Percentiles rank a stretch among this genome's conserved stretches.
These are phyloP conservation scores for Phoenix roebelenii DNA, from an alignment of 176 grass and related monocot genomes.

Conservation along the genomic window DNA sequence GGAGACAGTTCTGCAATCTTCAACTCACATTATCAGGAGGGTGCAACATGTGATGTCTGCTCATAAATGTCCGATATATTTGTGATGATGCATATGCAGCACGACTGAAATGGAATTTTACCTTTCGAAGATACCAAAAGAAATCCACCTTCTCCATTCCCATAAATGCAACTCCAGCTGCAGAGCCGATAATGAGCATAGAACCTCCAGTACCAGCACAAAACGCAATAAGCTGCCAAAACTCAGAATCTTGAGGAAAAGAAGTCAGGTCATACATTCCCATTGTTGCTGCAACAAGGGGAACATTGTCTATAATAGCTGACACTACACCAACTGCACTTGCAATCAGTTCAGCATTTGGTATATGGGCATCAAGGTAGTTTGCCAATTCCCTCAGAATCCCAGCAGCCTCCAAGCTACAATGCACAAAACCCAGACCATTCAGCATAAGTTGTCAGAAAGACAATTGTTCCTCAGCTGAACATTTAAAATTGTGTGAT, in stretches of 20 bases:
- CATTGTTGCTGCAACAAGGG: constrained; percentile 93
- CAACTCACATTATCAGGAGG: too few species aligned
- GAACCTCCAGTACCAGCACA: constrained; percentile 94
- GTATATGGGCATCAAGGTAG: constrained; percentile 82
- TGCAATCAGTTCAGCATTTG: constrained; percentile 72
- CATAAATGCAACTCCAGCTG: constrained; percentile 96
- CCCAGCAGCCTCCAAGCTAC: constrained; percentile 92
- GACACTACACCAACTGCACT: constrained; percentile 74
- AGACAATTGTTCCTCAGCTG: neutral
- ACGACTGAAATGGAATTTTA: constrained; percentile 23
- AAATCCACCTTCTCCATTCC: constrained; percentile 98
- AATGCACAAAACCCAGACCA: neutral
- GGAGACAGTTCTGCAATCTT: too few species aligned
- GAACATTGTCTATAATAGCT: constrained; percentile 93
- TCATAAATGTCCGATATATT: too few species aligned
- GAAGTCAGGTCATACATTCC: constrained; percentile 91
- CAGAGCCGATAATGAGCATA: constrained; percentile 96
- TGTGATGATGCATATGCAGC: too few species aligned
- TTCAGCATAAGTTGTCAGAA: too few species aligned
- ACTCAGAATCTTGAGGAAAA: constrained; percentile 83
- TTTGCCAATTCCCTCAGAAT: constrained; percentile 80
- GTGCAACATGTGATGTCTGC: too few species aligned
- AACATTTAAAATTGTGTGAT: neutral
- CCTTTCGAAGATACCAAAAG: constrained; percentile 98
- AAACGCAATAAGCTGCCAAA: constrained; percentile 91